Evolutionary conservation across 2,329 filamentous ascomycete species (phyloP), one percentile per base, ranked within the genome.

Genomic region (Gyromitra esculenta): DNA sequence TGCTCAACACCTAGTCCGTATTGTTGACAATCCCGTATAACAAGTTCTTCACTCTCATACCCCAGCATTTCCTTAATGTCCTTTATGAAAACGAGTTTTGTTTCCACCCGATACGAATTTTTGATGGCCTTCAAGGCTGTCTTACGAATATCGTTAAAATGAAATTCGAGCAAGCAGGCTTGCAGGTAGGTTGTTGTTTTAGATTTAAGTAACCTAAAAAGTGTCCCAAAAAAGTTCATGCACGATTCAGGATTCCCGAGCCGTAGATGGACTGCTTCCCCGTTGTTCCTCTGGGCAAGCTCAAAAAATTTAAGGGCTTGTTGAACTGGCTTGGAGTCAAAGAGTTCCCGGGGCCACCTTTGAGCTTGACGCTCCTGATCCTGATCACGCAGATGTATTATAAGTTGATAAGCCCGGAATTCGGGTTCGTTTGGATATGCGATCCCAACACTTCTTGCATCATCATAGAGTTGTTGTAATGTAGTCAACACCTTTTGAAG

Each of bases 131-230:
- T 86, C 18, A 91, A 81, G 15, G 90, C 87, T 11, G 86, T 85
- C 69, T 88, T 88, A 52, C 90, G 88, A 41, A 91, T 84, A 45
- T 86, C 85, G 52, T 88, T 87, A 74, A 91, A 91, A 80, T 90
- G 89, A n/a, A 89, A 88, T 80, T 91, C 89, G 5, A 89, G 89
- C 76, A 91, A 87, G 79, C 90, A 91, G 13, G 89, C 90, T 88
- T 91, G 90, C 0, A 89, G 90, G 81, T 91, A 91, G 0, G 90
- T 91, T 1, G 90, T 87, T 15, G 84, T 83, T 0, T 85, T 84
- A 52, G 87, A 85, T 78, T 88, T 85, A 37, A 91, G 84, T 62
- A 91, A 89, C 31, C 86, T 85, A 80, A 91, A 91, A 81, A 88
- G 91, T 18, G 87, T 85, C n/a, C 76, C 69, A 54, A 76, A 63